Evolutionary conservation across 2,329 filamentous ascomycete species (phyloP).

Genomic region (Pseudocercospora eumusae): DNA sequence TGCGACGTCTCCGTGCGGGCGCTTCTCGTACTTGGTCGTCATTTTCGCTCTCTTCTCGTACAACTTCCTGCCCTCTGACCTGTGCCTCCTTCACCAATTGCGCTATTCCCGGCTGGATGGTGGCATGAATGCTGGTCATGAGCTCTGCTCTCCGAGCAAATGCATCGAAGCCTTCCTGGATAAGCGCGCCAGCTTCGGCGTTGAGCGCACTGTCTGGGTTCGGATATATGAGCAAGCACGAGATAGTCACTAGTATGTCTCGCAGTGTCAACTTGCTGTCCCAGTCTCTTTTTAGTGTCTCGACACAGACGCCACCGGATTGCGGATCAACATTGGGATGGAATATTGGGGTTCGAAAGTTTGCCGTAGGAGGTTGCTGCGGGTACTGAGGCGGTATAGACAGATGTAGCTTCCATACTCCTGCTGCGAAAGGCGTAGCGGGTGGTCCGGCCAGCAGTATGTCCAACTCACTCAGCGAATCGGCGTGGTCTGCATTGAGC

Average conservation of each 20-base stretch:
- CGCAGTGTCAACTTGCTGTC: conserved; percentile 58
- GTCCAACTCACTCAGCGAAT: conserved; percentile 60
- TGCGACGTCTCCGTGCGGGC: conserved; percentile 32
- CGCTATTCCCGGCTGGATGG: conserved; percentile 50
- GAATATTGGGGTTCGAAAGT: conserved; percentile 63
- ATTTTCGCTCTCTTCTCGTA: conserved; percentile 22
- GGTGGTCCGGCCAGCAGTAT: conserved; percentile 61
- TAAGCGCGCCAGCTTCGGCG: conserved; percentile 59
- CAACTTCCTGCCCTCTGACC: conserved; percentile 47
- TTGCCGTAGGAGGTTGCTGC: conserved; percentile 56
- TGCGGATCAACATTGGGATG: conserved; percentile 65
- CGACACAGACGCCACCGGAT: conserved; percentile 64
- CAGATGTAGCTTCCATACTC: conserved; percentile 62
- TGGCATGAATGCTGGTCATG: conserved; percentile 64
- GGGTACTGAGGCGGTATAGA: conserved; percentile 62
- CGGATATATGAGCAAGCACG: conserved; percentile 63
- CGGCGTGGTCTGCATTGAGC: conserved; percentile 41
- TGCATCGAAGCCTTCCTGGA: conserved; percentile 60
- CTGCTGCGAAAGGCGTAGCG: conserved; percentile 61
- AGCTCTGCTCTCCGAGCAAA: conserved; percentile 60
- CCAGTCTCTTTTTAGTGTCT: conserved; percentile 67
- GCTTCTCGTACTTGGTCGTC: conserved; percentile 25
- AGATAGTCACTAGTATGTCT: conserved; percentile 62
- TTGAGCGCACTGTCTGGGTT: conserved; percentile 67
- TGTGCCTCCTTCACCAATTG: conserved; percentile 56